These are phyloP conservation scores for Colletotrichum incanum DNA, from an alignment of 2,329 filamentous ascomycete genomes.

Conservation along the genomic window DNA sequence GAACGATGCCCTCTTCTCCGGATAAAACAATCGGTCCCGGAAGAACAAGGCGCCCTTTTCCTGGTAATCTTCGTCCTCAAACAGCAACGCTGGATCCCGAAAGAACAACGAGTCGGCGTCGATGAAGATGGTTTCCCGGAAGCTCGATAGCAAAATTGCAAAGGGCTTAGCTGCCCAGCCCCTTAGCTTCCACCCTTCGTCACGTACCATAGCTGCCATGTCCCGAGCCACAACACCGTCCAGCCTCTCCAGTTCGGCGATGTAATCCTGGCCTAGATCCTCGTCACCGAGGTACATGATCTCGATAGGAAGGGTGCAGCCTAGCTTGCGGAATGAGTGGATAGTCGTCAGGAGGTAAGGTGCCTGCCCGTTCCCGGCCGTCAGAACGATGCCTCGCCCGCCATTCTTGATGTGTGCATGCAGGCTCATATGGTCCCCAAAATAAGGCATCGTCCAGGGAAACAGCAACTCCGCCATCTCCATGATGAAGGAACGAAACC, in stretches of 20 bases:
- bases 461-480: background rate
- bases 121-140: background rate
- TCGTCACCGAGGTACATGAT: conserved; percentile 18
- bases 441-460: conserved; percentile 15
- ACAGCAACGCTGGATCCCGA: background rate
- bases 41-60: conserved; percentile 2
- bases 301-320: conserved; percentile 2
- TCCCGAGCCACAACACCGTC: conserved; percentile 4
- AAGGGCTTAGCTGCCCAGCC: conserved; percentile 3
- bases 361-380: conserved; percentile 1
- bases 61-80: background rate
- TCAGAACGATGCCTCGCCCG: conserved; percentile 5
- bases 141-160: background rate
- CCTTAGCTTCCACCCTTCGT: background rate
- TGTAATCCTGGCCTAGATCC: conserved; percentile 4
- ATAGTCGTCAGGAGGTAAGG: conserved; percentile 9
- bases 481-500: background rate
- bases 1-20: background rate
- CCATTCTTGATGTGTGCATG: conserved; percentile 7
- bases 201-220: conserved; percentile 1
- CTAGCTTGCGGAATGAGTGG: background rate
- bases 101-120: conserved; percentile 16
- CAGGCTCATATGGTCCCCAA: conserved; percentile 1
- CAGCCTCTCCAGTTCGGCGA: background rate
- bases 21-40: background rate